phyloP scores from a whole-genome alignment of 169 alveolate genomes.

The Plasmodium vivax region DNA sequence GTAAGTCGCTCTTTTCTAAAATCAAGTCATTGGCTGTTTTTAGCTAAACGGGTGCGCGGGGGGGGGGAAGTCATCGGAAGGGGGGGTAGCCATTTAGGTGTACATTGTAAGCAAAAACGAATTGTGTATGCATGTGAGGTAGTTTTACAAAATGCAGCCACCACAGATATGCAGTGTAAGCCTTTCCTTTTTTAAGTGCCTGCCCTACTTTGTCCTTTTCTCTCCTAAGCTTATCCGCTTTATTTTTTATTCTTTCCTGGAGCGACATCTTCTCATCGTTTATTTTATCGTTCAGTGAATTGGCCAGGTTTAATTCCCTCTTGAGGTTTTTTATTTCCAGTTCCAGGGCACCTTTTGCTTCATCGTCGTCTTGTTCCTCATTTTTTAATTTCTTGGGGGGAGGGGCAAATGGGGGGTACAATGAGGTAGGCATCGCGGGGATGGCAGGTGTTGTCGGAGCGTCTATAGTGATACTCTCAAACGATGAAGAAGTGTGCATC shows the following conservation, averaged over 20 bases:
- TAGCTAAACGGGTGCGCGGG: conserved; percentile 9
- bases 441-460: not conserved
- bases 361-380: not conserved
- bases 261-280: conserved; percentile 21
- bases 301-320: conserved; percentile 48
- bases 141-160: not conserved
- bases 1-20: conserved; percentile 18
- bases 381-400: conserved; percentile 45
- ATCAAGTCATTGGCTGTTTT: conserved; percentile 6
- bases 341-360: conserved; percentile 11
- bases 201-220: conserved; percentile 28
- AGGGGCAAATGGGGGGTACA: not conserved
- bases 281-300: conserved; percentile 36
- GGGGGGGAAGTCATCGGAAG: not conserved
- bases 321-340: conserved; percentile 36
- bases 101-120: not conserved
- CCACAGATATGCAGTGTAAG: not conserved
- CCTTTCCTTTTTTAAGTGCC: not conserved
- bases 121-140: not conserved
- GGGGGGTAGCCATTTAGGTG: not conserved
- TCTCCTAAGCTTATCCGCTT: not conserved
- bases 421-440: not conserved
- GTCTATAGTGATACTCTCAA: not conserved
- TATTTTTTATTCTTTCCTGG: conserved; percentile 21
- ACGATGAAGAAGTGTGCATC: not conserved